Conservation (phyloP, 768 basidiomycete species). For the Terana coerulea region DNA sequence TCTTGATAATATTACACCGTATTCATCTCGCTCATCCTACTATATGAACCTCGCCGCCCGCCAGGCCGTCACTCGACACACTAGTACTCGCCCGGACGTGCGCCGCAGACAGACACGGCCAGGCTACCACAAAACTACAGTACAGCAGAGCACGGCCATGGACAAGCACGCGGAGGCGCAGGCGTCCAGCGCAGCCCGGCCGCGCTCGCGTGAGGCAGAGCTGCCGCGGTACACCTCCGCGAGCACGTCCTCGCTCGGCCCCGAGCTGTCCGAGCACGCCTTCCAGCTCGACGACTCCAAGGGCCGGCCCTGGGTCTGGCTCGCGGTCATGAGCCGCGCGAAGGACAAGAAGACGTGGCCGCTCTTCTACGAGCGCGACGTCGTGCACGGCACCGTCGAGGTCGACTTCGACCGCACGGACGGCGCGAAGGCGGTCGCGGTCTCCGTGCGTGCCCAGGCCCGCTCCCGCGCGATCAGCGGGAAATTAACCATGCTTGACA, state of each 20-base stretch:
- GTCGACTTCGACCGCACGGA: constrained; percentile 48
- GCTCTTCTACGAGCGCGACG: constrained; percentile 44
- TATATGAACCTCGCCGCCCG: constrained; percentile 3
- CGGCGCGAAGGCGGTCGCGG: constrained; percentile 42
- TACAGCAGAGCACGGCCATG: constrained; percentile 7
- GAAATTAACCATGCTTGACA: constrained; percentile 16
- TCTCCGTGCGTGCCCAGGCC: constrained; percentile 36
- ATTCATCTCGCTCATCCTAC: constrained; percentile 8
- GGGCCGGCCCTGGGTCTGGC: constrained; percentile 44
- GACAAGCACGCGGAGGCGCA: constrained; percentile 14
- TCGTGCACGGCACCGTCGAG: constrained; percentile 47
- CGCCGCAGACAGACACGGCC: background rate
- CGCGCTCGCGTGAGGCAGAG: background rate
- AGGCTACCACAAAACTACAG: background rate
- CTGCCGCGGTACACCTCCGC: constrained; percentile 7
- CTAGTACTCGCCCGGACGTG: background rate
- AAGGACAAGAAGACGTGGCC: constrained; percentile 36
- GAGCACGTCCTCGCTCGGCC: constrained; percentile 8
- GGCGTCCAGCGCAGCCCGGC: background rate
- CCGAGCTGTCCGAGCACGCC: constrained; percentile 30
- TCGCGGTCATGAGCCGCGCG: constrained; percentile 43
- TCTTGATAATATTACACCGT: constrained; percentile 17
- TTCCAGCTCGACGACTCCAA: constrained; percentile 41
- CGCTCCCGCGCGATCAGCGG: background rate
- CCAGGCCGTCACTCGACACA: background rate